Conservation (phyloP, 345 rosid species). For the Psidium friedrichsthalianum region DNA sequence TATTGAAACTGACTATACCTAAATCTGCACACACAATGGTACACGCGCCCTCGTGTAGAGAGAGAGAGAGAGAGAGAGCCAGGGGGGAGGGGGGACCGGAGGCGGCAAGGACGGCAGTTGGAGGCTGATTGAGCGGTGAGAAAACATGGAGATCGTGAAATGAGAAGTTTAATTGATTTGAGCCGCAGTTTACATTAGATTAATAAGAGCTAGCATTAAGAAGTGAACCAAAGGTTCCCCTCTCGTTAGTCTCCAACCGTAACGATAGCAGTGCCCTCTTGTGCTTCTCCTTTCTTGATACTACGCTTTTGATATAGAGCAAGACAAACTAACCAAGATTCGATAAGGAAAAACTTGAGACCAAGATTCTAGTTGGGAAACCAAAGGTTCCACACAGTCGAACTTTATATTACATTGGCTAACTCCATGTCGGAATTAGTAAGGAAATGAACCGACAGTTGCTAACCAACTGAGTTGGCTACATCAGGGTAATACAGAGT, state of each 20-base stretch:
- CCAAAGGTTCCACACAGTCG: neutral
- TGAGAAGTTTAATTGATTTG: no score
- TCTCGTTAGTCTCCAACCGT: neutral
- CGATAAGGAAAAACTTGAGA: neutral
- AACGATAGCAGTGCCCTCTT: neutral
- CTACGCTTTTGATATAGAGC: neutral
- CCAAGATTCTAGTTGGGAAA: neutral
- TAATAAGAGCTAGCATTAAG: neutral
- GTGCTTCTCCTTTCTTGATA: neutral
- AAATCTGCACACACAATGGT: neutral
- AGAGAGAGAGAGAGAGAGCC: no score
- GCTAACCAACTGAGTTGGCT: neutral
- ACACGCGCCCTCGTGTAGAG: neutral
- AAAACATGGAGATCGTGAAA: neutral
- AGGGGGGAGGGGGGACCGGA: no score
- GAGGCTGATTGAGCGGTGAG: neutral
- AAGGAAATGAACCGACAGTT: neutral
- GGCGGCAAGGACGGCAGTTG: neutral
- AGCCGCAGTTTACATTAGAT: no score
- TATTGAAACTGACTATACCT: no score
- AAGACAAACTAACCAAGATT: neutral
- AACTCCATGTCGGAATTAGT: neutral
- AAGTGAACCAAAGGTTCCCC: neutral
- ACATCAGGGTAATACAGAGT: neutral
- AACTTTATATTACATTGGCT: neutral